These are phyloP conservation scores for carrot (Daucus carota) DNA, from an alignment of 129 eudicot genomes.

Conservation along the genomic window DH1_v3.0 NC_030383.2:41326001-41326500, in stretches of 20 bases:
- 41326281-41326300: conserved; percentile 45
- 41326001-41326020: too few relatives aligned
- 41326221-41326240: not conserved
- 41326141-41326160: too few relatives aligned
- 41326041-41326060: too few relatives aligned
- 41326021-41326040: too few relatives aligned
- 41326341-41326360: conserved; percentile 24
- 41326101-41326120: too few relatives aligned
- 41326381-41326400: conserved; percentile 59
- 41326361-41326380: conserved; percentile 27
- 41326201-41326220: not conserved
- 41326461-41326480: conserved; percentile 35
- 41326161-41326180: too few relatives aligned
- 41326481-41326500: conserved; percentile 19
- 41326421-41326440: conserved; percentile 56
- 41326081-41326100: too few relatives aligned
- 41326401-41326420: conserved; percentile 48
- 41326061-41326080: too few relatives aligned
- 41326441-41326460: conserved; percentile 36
- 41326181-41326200: not conserved
- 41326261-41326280: conserved; percentile 17
- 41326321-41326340: conserved; percentile 38
- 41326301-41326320: conserved; percentile 65
- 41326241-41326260: not conserved
- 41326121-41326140: too few relatives aligned